phyloP scores from a whole-genome alignment of 192 early-diverging fungal species.

The Thoreauomyces humboldtii region DNA sequence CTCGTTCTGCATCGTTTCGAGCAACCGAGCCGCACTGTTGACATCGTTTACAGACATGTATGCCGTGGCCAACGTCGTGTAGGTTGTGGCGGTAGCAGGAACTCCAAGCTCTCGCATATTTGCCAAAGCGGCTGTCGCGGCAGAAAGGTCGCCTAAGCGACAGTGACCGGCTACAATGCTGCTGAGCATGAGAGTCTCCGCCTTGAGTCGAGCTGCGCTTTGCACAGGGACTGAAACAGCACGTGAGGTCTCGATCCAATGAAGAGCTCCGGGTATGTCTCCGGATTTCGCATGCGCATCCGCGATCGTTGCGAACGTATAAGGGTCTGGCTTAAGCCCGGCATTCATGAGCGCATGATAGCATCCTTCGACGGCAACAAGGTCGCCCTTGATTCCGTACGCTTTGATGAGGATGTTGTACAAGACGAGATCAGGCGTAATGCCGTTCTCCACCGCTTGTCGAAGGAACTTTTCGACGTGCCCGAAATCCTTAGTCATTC shows the following conservation, averaged over 20 bases:
- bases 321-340: background rate
- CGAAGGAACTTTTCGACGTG: background rate
- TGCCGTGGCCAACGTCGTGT: background rate
- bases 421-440: constrained; percentile 11
- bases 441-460: background rate
- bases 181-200: background rate
- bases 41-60: background rate
- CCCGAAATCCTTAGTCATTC: background rate
- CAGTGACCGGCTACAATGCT: background rate
- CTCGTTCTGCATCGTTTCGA: background rate
- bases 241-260: background rate
- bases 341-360: background rate
- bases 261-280: background rate
- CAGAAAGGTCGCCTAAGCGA: background rate
- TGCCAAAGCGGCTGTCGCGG: background rate
- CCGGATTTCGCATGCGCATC: background rate
- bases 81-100: background rate
- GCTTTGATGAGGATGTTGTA: constrained; percentile 28
- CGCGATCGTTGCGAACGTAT: background rate
- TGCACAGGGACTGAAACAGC: too few relatives aligned
- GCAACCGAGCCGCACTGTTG: background rate
- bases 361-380: background rate
- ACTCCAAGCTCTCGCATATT: background rate
- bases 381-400: constrained; percentile 4
- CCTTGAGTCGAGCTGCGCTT: background rate